Percentiles rank a stretch among this genome's conserved stretches.
Conservation (phyloP, 345 rosid genomes). For the Durio zibethinus region DNA sequence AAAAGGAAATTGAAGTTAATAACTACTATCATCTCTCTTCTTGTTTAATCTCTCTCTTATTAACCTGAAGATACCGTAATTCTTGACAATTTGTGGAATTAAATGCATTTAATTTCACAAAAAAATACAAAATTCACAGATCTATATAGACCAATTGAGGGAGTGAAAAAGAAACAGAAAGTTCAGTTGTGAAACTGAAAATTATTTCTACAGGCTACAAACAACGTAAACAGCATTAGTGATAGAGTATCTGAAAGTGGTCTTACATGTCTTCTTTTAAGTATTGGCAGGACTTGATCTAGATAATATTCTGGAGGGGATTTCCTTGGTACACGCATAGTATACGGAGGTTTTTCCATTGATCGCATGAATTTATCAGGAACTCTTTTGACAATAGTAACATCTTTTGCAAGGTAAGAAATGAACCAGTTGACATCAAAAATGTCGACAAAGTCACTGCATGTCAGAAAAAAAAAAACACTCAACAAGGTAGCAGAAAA, state of each 20-base stretch:
- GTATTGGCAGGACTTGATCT: conserved; percentile 90
- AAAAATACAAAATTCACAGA: background rate
- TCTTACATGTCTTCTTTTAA: conserved; percentile 59
- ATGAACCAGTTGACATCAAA: conserved; percentile 95
- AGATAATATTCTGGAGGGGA: conserved; percentile 89
- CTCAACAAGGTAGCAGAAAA: background rate
- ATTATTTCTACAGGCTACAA: background rate
- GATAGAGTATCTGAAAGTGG: background rate
- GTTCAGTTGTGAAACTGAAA: background rate
- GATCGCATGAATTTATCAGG: conserved; percentile 90
- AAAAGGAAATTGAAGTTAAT: background rate
- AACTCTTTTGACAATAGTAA: conserved; percentile 85
- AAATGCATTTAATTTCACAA: background rate
- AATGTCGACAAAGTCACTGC: conserved; percentile 89
- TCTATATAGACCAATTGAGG: background rate
- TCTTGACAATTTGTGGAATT: conserved; percentile 10
- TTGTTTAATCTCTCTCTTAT: background rate
- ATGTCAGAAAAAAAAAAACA: conserved; percentile 15
- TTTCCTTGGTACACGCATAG: conserved; percentile 97
- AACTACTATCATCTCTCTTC: background rate
- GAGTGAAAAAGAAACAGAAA: background rate
- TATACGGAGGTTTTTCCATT: conserved; percentile 96
- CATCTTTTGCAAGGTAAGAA: conserved; percentile 82
- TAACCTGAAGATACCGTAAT: background rate
- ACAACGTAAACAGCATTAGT: background rate